Percentiles rank a stretch among this genome's conserved stretches.
Conservation (phyloP, 2,329 filamentous ascomycete genomes). For the Ambrosiella beaveri region DNA sequence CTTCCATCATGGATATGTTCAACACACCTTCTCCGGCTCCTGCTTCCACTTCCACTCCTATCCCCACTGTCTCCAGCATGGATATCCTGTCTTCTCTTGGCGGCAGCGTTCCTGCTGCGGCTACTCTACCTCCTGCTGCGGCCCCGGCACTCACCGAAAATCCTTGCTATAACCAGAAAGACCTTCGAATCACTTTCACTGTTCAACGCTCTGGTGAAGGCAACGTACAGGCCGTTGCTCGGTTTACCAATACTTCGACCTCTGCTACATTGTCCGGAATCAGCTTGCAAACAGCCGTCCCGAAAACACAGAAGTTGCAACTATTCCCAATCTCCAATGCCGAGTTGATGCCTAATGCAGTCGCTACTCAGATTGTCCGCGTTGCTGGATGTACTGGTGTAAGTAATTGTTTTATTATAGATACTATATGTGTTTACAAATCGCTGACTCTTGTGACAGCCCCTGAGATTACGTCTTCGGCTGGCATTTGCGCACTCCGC, state of each 20-base stretch:
- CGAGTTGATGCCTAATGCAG: conserved; percentile 58
- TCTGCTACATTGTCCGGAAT: conserved; percentile 53
- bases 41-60: conserved; percentile 16
- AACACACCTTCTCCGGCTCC: conserved; percentile 27
- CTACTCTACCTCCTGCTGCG: conserved; percentile 19
- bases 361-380: conserved; percentile 83
- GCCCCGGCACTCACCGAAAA: conserved; percentile 35
- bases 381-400: conserved; percentile 74
- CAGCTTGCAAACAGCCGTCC: conserved; percentile 82
- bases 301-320: conserved; percentile 89
- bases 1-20: conserved; percentile 87
- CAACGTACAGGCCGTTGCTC: conserved; percentile 63
- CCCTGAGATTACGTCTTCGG: conserved; percentile 70
- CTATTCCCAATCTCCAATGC: conserved; percentile 73
- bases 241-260: conserved; percentile 62
- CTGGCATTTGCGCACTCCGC: conserved; percentile 61
- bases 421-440: neutral
- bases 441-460: conserved; percentile 30
- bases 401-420: conserved; percentile 30
- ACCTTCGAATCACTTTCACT: conserved; percentile 62
- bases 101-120: conserved; percentile 18
- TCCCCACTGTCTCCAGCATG: conserved; percentile 25
- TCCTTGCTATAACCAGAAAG: conserved; percentile 73
- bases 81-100: conserved; percentile 32
- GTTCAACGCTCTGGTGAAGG: conserved; percentile 69